A percentile compares a stretch with the other conserved stretches of the same genome.
Conservation (phyloP, 2,329 filamentous ascomycete genomes). For the Trichoderma oligosporum region DNA sequence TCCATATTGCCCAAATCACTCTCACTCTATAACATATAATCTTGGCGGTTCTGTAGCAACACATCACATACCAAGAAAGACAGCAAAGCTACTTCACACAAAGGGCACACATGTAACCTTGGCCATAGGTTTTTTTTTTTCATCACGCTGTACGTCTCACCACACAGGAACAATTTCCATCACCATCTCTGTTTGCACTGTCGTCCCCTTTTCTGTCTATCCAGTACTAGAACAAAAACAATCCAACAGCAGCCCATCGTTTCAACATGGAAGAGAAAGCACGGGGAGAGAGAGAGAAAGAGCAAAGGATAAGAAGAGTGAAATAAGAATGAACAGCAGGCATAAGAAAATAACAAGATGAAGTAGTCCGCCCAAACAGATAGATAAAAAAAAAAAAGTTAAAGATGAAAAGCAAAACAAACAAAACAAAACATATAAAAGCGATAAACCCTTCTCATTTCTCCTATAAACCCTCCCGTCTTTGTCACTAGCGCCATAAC, state of each 20-base stretch:
- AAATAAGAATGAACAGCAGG: slow-evolving; percentile 5
- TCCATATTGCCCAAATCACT: too few relatives aligned
- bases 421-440: slow-evolving; percentile 8
- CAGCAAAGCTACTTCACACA: too few relatives aligned
- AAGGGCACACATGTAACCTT: too few relatives aligned
- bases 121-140: too few relatives aligned
- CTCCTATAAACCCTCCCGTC: slow-evolving; percentile 21
- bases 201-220: slow-evolving; percentile 17
- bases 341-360: background rate
- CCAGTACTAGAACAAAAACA: slow-evolving; percentile 13
- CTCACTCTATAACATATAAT: too few relatives aligned
- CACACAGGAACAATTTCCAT: too few relatives aligned
- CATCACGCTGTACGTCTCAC: too few relatives aligned
- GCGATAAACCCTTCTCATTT: slow-evolving; percentile 9
- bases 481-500: slow-evolving; percentile 30
- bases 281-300: background rate
- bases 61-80: too few relatives aligned
- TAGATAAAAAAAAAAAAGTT: background rate
- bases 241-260: slow-evolving; percentile 16
- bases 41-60: too few relatives aligned
- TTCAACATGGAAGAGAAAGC: slow-evolving; percentile 15
- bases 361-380: slow-evolving; percentile 3
- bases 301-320: slow-evolving; percentile 5
- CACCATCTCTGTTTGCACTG: slow-evolving; percentile 20
- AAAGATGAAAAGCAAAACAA: slow-evolving; percentile 8